Percentiles rank a stretch among this genome's conserved stretches.
Evolutionary conservation across 768 basidiomycete species (phyloP).

Genomic region (Clavaria fumosa): DNA sequence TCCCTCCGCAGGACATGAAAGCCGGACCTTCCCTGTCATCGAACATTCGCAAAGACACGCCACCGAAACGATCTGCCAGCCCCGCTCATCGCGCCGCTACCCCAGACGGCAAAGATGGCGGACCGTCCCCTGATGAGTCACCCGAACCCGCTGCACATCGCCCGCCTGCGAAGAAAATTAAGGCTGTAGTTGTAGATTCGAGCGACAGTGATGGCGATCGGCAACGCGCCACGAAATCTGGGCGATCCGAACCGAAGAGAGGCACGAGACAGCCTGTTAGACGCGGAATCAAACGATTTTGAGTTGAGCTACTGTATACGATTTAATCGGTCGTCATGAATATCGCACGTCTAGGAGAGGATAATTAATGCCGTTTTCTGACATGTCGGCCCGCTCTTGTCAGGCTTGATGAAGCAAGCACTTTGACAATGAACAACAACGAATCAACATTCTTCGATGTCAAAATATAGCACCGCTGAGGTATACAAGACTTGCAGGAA

Average conservation of each 20-base stretch:
- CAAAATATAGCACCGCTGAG: too few species aligned
- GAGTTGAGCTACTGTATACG: slow-evolving; percentile 8
- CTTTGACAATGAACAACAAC: too few species aligned
- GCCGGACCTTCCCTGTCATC: slow-evolving; percentile 10
- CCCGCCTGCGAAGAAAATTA: slow-evolving; percentile 36
- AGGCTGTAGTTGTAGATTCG: slow-evolving; percentile 21
- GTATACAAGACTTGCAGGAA: too few species aligned
- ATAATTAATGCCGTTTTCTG: too few species aligned
- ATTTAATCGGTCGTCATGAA: not conserved
- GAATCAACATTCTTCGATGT: too few species aligned
- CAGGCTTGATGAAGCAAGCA: too few species aligned
- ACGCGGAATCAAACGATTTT: slow-evolving; percentile 63
- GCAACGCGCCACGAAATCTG: slow-evolving; percentile 27
- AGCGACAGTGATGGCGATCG: slow-evolving; percentile 48
- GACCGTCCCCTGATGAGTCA: slow-evolving; percentile 23
- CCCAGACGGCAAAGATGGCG: slow-evolving; percentile 9
- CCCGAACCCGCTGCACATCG: slow-evolving; percentile 38
- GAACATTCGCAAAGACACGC: slow-evolving; percentile 7
- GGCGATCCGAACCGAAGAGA: slow-evolving; percentile 22
- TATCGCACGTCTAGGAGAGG: too few species aligned
- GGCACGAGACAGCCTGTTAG: slow-evolving; percentile 62
- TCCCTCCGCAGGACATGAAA: slow-evolving; percentile 12
- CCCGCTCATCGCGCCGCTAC: slow-evolving; percentile 8
- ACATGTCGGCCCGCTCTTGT: too few species aligned
- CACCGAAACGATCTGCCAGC: not conserved